Evolutionary conservation across 2,329 filamentous ascomycete species (phyloP), one percentile per base, ranked within the genome.

Genomic region (Pyrenophora graminea): DNA sequence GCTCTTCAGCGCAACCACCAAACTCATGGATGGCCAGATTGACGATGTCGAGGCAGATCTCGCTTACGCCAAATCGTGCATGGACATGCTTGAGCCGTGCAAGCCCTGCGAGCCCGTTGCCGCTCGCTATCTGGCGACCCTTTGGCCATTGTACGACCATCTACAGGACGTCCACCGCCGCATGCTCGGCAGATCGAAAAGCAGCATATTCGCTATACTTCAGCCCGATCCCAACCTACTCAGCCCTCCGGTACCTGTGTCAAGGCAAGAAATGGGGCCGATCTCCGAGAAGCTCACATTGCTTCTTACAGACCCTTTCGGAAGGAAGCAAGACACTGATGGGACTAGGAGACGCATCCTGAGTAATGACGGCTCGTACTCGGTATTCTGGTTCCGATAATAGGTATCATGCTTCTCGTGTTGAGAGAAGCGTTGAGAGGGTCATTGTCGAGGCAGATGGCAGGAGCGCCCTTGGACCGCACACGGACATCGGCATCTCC

Each of bases 321-420:
- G 70, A 7, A 56, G 70, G 23, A 71, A 66, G 48, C 67, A 71
- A 41, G 41, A 55, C n/a, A 25, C 61, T 2, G 58, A 65, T 45
- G 58, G 59, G 12, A 66, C 61, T 25, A 67, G 60, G 59, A 55
- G 70, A 39, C 62, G 70, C 4, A 17, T 68, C n/a, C 44, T 70
- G 31, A 72, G 66, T 39, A 55, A 55, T 5, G 70, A 72, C 51
- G 70, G 70, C 13, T 67, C 63, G 4, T 68, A 57, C 39, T 63
- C 61, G 3, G 65, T 71, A 6, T 72, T 72, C 38, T 72, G 70
- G 69, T 72, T 67, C 64, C 66, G 53, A 50, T 71, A 61, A 71
- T 30, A 30, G 27, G 10, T 30, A 4, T 30, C 4, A 30, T 30
- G 27, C 19, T 3, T 21, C 5, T 21, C 5, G 19, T 21, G 19